Base-by-base conservation (phyloP, 345 rosid species). In the Pistacia integerrima region DNA sequence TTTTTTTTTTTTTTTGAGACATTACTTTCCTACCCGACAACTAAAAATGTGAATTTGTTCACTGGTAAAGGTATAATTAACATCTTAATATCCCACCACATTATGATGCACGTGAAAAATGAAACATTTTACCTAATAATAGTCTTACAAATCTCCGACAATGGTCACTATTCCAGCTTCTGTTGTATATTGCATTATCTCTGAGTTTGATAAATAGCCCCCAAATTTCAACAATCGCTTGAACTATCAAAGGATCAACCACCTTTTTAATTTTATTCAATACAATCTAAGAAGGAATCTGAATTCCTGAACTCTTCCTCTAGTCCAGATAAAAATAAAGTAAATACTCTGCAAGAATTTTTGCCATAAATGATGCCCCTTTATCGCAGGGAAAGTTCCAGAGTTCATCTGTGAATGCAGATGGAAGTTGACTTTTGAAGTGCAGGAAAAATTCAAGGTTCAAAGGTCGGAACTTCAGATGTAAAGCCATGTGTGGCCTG, bases 391-490 rank as follows among this genome's bases (percentile, higher is more conserved):
- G 71, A 49, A 25, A 25, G 16, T 67, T 54, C 11, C 8, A 22
- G 57, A 25, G 56, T 17, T 55, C 35, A 20, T 55, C 20, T 5
- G 54, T 56, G 20, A 38, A 33, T 36, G n/a, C 63, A 58, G 64
- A 70, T 20, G 52, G 35, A 36, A 20, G 33, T 36, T 20, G 25
- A n/a, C 33, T 22, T 36, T 41, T 38, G 17, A 28, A 38, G 33
- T 16, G 28, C 18, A 57, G 63, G 8, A 33, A 69, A 54, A 8
- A 16, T 67, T 74, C 71, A 73, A 11, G 11, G 41, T n/a, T 80
- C 76, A 38, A 80, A 80, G 16, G 82, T 75, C 0, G 82, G 82
- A 70, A 75, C 71, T 80, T 75, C 72, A 3, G 66, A 22, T 11
- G 44, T 41, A 75, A 35, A 38, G 17, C 79, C 79, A 49, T 75